Base-by-base conservation (phyloP, 148 eudicot species). In the Rhododendron griersonianum region DNA sequence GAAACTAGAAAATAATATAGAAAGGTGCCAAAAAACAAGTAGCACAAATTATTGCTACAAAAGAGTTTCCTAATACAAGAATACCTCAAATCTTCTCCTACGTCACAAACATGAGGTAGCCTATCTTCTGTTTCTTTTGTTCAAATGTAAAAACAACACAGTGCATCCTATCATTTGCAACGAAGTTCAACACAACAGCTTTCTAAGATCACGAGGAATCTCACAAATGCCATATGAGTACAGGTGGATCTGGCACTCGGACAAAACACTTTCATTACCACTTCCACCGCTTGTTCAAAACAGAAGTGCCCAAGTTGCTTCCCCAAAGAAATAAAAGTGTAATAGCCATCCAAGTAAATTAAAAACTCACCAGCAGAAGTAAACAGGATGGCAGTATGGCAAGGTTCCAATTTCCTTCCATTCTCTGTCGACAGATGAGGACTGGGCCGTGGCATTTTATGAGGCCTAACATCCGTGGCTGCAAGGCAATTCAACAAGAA, bases 341-440 rank as follows among this genome's bases (percentile, higher is more conserved):
- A 39, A 69, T 7, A 30, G 41, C 28, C 67, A 81, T 41, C 80
- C 51, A 6, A 41, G 53, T 57, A 50, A 45, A 88, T n/a, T 16
- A 86, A 87, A 80, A 90, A 94, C 98, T 94, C 95, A 96, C 98
- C 96, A 87, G 88, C 78, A 74, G 47, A 53, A 87, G 89, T 86
- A 81, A 86, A 53, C 59, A 61, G 79, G 51, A 75, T 81, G 69
- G 92, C 84, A 78, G 86, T 81, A 87, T 87, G 91, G 91, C 75
- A 89, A 89, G 92, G 89, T 84, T 92, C 93, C 90, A 88, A 89
- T 89, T 91, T 91, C 90, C 91, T 93, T 88, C 98, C 98, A 87
- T 92, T 95, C 88, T 90, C 90, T 35, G 85, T 77, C 84, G 75
- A 83, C 21, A 86, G 92, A 89, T 90, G 94, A 88, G 94, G 87